A percentile compares a stretch with the other conserved stretches of the same genome.
phyloP scores from a whole-genome alignment of 1,139 yeast genomes.

The Geotrichum restrictum region DNA sequence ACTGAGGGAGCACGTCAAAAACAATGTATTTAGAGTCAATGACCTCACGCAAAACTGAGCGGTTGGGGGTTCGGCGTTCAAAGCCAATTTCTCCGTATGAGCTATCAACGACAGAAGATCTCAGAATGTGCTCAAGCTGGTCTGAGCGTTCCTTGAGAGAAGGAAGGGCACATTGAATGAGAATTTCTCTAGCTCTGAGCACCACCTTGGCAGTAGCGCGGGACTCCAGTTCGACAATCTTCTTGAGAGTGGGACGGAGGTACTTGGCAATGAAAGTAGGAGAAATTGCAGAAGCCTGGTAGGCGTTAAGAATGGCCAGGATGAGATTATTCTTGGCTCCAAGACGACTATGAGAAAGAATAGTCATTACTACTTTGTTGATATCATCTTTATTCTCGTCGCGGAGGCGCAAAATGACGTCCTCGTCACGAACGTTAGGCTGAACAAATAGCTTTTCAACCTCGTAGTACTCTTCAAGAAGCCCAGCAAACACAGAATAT shows the following conservation, averaged over 20 bases:
- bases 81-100: constrained; percentile 70
- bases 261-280: constrained; percentile 61
- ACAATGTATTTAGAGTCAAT: constrained; percentile 95
- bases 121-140: constrained; percentile 91
- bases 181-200: constrained; percentile 88
- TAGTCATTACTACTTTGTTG: constrained; percentile 63
- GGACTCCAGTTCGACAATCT: constrained; percentile 80
- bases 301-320: constrained; percentile 75
- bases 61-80: constrained; percentile 76
- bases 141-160: constrained; percentile 94
- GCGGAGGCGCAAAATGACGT: constrained; percentile 73
- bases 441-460: constrained; percentile 79
- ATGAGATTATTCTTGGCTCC: constrained; percentile 89
- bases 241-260: constrained; percentile 67
- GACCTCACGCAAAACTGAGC: constrained; percentile 77
- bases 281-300: constrained; percentile 56
- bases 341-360: constrained; percentile 87
- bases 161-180: constrained; percentile 94
- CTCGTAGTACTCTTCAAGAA: constrained; percentile 67
- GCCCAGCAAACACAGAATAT: constrained; percentile 63
- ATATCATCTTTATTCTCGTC: constrained; percentile 80
- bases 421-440: constrained; percentile 69
- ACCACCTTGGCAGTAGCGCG: constrained; percentile 94
- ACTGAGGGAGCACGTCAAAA: constrained; percentile 90
- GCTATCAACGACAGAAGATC: constrained; percentile 85